Evolutionary conservation across 2,329 filamentous ascomycete genomes (phyloP).

Genomic region (Fusarium burgessii): DNA sequence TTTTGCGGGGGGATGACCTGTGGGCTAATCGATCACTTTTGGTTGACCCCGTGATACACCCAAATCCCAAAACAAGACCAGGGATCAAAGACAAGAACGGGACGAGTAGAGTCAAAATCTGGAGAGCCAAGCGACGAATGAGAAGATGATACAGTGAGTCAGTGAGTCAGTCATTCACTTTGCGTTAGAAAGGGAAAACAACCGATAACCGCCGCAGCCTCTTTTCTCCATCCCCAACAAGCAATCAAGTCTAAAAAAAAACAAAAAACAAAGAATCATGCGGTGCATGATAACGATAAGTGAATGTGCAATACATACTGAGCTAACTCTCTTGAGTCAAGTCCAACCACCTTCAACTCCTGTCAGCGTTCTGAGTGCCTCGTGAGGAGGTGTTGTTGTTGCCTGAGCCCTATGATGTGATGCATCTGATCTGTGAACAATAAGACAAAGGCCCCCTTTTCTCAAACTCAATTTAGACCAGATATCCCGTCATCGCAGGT

Average conservation of each 20-base stretch:
- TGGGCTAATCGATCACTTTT: constrained; percentile 28
- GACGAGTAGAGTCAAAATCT: constrained; percentile 14
- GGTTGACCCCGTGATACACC: constrained; percentile 39
- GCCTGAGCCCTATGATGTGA: constrained; percentile 32
- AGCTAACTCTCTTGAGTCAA: constrained; percentile 27
- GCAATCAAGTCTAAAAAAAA: not conserved
- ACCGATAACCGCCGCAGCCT: constrained; percentile 27
- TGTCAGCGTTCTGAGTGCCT: constrained; percentile 21
- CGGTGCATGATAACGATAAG: constrained; percentile 18
- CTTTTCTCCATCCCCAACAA: not conserved
- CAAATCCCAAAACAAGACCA: constrained; percentile 1
- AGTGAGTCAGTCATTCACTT: constrained; percentile 15
- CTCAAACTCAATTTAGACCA: constrained; percentile 25
- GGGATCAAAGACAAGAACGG: constrained; percentile 9
- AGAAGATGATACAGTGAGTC: not conserved
- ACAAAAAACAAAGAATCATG: constrained; percentile 5
- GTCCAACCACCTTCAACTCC: constrained; percentile 1
- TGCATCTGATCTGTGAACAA: constrained; percentile 2
- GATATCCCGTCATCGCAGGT: constrained; percentile 9
- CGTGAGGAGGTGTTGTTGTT: constrained; percentile 29
- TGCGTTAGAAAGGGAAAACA: constrained; percentile 11
- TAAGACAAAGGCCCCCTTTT: not conserved
- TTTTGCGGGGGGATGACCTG: constrained; percentile 23
- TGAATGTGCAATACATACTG: not conserved
- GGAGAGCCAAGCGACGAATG: constrained; percentile 1